Evolutionary conservation across 1,139 yeast genomes (phyloP), one percentile per base, ranked within the genome.

Genomic region (Pichia sp.): DNA sequence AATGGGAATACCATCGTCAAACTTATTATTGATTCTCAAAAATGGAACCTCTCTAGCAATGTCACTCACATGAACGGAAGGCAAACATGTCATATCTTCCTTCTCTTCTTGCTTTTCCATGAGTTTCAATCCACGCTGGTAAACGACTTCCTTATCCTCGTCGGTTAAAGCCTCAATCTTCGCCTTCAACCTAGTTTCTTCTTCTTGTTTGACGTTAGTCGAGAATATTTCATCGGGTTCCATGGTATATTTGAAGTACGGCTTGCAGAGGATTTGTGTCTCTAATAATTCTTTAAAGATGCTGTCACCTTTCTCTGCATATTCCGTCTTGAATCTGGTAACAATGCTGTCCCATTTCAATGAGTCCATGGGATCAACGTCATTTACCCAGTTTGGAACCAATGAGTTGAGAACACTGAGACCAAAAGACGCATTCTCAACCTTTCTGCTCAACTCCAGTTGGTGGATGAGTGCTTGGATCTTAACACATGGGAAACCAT

Each of bases 351-450:
- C 85, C 56, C 85, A 82, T 42, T 77, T 75, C 30, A 91, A 63
- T 4, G 72, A 53, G 9, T 73, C 69, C 45, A 88, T 64, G 6
- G 93, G 88, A 55, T 85, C 84, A 12, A 74, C 70, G 21, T 76
- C 76, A 52, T 86, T 86, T 37, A 84, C 77, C 83, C 96, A 88
- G 12, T 87, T 76, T 10, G 96, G 86, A 26, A 85, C 72, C 10
- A 91, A 51, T 3, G 87, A 70, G 50, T 77, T 77, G 29, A 91
- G 67, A 37, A 91, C 60, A 22, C 79, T 78, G 65, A 91, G 64
- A 14, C 99, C 99, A 61, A 87, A 88, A 40, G 86, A 86, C 0
- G 97, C 82, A 49, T 82, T 87, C 45, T 87, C 94, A 47, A 85
- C 88, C 49, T 86, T 84, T 57, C 85, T 81, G 29, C 77, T 65